Evolutionary conservation across 2,329 filamentous ascomycete species (phyloP).

Genomic region (Coniochaeta ligniaria): DNA sequence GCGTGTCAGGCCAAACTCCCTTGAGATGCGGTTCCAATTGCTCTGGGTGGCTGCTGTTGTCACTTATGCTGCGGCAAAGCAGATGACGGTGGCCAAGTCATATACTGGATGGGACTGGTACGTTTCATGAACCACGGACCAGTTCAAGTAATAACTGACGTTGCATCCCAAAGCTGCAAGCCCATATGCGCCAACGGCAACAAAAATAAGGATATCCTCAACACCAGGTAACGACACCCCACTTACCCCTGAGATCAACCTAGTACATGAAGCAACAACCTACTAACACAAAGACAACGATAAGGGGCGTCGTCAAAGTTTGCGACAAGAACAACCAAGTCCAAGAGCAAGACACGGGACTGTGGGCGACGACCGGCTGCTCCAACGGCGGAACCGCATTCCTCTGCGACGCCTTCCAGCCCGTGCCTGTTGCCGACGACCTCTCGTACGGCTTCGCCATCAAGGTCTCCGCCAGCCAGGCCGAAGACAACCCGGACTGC

Average conservation of each 20-base stretch:
- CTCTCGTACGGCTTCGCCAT: conserved; percentile 13
- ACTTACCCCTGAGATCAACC: not conserved
- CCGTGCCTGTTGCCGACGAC: conserved; percentile 8
- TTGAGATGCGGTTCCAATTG: not conserved
- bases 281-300: not conserved
- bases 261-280: not conserved
- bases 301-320: conserved; percentile 8
- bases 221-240: conserved; percentile 3
- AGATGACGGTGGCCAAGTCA: not conserved
- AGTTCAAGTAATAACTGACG: not conserved
- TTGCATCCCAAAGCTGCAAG: conserved; percentile 8
- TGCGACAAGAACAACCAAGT: conserved; percentile 12
- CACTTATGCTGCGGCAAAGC: not conserved
- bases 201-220: conserved; percentile 3
- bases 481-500: conserved; percentile 6
- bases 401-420: conserved; percentile 11
- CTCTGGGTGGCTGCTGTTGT: not conserved
- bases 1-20: not conserved
- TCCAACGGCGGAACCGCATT: conserved; percentile 8
- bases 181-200: conserved; percentile 11
- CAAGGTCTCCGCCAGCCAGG: conserved; percentile 7
- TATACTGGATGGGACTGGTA: not conserved
- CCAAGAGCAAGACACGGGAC: conserved; percentile 4
- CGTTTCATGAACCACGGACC: not conserved
- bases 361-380: conserved; percentile 8